Percentiles rank a stretch among this genome's conserved stretches.
phyloP scores from a whole-genome alignment of 345 rosid genomes.

The Pistacia integerrima region DNA sequence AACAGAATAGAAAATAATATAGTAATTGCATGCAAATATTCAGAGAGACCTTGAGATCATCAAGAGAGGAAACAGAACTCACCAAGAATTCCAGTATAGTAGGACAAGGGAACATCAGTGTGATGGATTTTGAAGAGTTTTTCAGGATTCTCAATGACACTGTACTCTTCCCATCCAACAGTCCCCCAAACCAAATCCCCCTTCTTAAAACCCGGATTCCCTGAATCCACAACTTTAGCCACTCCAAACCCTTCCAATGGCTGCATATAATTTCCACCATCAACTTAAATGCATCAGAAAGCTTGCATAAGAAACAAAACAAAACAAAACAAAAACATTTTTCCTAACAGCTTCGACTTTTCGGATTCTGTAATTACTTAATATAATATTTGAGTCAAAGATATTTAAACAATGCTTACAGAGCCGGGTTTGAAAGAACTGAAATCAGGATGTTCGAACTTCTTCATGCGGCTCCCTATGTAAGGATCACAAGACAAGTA shows the following conservation, averaged over 20 bases:
- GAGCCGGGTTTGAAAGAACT: conserved; percentile 13
- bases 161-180: conserved; percentile 31
- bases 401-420: conserved; percentile 2
- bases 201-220: conserved; percentile 23
- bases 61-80: neutral
- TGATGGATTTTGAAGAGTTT: conserved; percentile 24
- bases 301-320: too few relatives aligned
- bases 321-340: neutral
- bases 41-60: too few relatives aligned
- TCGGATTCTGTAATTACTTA: too few relatives aligned
- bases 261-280: neutral
- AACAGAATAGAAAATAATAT: too few relatives aligned
- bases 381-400: neutral
- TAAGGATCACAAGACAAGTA: conserved; percentile 4
- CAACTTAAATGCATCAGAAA: neutral
- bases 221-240: conserved; percentile 30
- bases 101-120: conserved; percentile 34
- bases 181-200: conserved; percentile 36
- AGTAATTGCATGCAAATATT: too few relatives aligned
- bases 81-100: conserved; percentile 9
- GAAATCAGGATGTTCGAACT: neutral
- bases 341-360: too few relatives aligned
- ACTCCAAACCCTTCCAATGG: conserved; percentile 23
- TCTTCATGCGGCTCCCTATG: too few relatives aligned
- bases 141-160: conserved; percentile 2